phyloP scores from a whole-genome alignment of 2,329 filamentous ascomycete species.

The Fusarium clavum region DNA sequence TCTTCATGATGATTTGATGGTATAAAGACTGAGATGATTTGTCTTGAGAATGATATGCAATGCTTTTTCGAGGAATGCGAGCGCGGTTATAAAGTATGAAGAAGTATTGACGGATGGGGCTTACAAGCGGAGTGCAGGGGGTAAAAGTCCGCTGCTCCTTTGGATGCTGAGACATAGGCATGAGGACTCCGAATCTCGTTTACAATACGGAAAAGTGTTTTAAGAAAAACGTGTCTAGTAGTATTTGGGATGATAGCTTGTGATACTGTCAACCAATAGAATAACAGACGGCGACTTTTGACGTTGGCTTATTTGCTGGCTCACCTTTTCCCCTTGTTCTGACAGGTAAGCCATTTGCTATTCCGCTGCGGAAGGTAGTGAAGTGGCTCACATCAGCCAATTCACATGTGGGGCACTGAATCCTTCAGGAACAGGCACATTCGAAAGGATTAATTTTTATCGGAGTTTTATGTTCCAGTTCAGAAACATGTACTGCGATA shows the following conservation, averaged over 20 bases:
- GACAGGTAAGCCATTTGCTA: neutral
- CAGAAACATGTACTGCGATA: neutral
- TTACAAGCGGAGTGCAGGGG: neutral
- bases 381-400: conserved; percentile 2
- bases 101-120: neutral
- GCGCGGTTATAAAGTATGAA: neutral
- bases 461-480: neutral
- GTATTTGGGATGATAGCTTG: neutral
- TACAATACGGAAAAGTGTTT: neutral
- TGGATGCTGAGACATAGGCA: neutral
- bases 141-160: neutral
- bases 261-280: neutral
- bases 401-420: neutral
- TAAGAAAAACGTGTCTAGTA: too few relatives aligned
- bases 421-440: neutral
- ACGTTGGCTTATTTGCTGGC: neutral
- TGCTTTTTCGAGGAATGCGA: neutral
- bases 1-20: conserved; percentile 46
- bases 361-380: neutral
- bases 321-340: neutral
- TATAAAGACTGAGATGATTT: neutral
- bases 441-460: neutral
- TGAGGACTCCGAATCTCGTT: neutral
- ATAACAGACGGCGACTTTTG: neutral
- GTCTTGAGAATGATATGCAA: neutral